phyloP scores from a whole-genome alignment of 352 stramenopile species.

The Lagenidium giganteum region DNA sequence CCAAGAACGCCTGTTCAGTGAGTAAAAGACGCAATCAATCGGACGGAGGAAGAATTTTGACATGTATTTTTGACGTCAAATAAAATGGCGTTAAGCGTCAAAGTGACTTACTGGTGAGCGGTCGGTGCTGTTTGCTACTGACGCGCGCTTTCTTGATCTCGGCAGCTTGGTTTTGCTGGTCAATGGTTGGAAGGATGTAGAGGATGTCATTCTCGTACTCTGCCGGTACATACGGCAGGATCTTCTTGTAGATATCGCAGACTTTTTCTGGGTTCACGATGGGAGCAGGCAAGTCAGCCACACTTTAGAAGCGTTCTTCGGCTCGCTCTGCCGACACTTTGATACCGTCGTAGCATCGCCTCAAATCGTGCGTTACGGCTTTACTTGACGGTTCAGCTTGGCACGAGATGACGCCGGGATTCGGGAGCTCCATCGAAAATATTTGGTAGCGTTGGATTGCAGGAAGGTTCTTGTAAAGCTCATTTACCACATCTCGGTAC shows the following conservation, averaged over 20 bases:
- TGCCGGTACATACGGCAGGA: constrained; percentile 6
- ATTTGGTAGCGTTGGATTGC: constrained; percentile 2
- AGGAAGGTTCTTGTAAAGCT: constrained; percentile 2
- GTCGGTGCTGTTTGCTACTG: too few relatives aligned
- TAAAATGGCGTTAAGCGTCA: too few relatives aligned
- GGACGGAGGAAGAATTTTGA: too few relatives aligned
- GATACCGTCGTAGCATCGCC: not conserved
- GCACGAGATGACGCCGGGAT: not conserved
- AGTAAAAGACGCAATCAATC: too few relatives aligned
- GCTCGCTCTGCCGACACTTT: not conserved
- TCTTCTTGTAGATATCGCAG: constrained; percentile 11
- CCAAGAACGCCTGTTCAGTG: too few relatives aligned
- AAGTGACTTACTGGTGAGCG: too few relatives aligned
- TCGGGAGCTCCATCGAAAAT: not conserved
- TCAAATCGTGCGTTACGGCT: too few relatives aligned
- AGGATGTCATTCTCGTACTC: constrained; percentile 6
- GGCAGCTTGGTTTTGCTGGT: not conserved
- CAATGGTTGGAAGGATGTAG: constrained; percentile 3
- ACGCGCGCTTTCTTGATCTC: too few relatives aligned
- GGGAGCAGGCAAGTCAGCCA: not conserved
- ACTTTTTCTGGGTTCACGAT: constrained; percentile 3
- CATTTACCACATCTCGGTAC: not conserved
- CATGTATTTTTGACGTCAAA: too few relatives aligned
- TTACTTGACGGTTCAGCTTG: too few relatives aligned
- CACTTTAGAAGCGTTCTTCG: not conserved